Base-by-base conservation (phyloP, 179 eudicot genomes). In the Sideroxylon spinosum region DNA sequence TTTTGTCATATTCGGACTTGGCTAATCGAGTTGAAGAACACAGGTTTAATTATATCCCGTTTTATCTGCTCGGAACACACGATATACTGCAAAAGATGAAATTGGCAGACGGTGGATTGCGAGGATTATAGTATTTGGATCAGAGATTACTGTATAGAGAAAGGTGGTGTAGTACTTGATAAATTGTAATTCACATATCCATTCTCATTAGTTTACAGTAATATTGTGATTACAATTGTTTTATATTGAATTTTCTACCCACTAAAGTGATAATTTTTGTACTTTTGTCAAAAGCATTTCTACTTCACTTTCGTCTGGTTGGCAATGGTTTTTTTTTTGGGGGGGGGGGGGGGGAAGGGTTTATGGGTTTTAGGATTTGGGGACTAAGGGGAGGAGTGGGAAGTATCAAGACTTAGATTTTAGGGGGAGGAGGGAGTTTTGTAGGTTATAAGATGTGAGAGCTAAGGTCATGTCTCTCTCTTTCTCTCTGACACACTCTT, bases 91-190 rank as follows among this genome's bases (percentile, higher is more conserved):
- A 17, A 19, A 50, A 14, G 26, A 60, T 4, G 64, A 4, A 37
- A 26, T 16, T 59, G 49, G 71, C 26, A 28, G 59, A 60, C 61
- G 32, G 22, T 3, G 57, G 17, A 22, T 28, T 12, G 23, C 12
- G 16, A 0, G 1, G 44, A 37, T 20, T 19, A 48, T 76, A 5
- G 68, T 48, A 48, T 62, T 25, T 23, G 37, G 62, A 23, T 14
- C 6, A 16, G 55, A 64, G 48, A 29, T 26, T 22, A 46, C 14
- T 64, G 71, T 64, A 76, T 63, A 76, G 71, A 14, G 49, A 62
- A 75, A 63, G 60, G 25, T 29, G 57, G 56, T 14, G 4, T 14
- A 75, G 23, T 44, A 2, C 48, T 32, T 12, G 2, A 13, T 60
- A 71, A 50, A 0, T 7, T 12, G 52, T 63, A 25, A 2, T 55